phyloP scores from a whole-genome alignment of 192 early-diverging fungal species.

The Umbelopsis ramanniana region DNA sequence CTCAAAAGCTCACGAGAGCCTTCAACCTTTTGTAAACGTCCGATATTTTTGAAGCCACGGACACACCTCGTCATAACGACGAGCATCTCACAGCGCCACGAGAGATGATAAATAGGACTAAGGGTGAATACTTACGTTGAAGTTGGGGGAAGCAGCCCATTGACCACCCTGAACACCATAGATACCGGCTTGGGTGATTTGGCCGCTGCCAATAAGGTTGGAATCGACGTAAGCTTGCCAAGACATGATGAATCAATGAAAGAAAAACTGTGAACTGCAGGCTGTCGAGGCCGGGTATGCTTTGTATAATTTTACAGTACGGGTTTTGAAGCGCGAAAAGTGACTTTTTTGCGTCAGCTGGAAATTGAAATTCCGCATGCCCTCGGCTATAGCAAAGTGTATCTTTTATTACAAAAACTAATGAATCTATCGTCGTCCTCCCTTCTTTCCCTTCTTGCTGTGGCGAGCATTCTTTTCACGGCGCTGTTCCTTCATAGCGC shows the following conservation, averaged over 20 bases:
- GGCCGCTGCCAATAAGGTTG: slow-evolving; percentile 76
- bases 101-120: not conserved
- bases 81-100: not conserved
- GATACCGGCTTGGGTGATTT: slow-evolving; percentile 79
- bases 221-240: slow-evolving; percentile 86
- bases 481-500: slow-evolving; percentile 73
- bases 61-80: too few species aligned
- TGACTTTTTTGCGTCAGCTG: too few species aligned
- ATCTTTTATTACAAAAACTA: not conserved
- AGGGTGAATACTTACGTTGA: slow-evolving; percentile 60
- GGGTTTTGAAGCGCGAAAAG: too few species aligned
- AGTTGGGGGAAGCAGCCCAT: slow-evolving; percentile 81
- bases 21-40: too few species aligned
- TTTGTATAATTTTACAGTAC: too few species aligned
- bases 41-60: not conserved
- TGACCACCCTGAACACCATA: slow-evolving; percentile 76
- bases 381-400: not conserved
- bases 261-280: not conserved
- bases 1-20: too few species aligned
- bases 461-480: slow-evolving; percentile 75
- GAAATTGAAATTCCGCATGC: not conserved
- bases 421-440: slow-evolving; percentile 19
- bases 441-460: slow-evolving; percentile 31
- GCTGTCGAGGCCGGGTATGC: not conserved
- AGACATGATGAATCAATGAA: slow-evolving; percentile 58